Base-by-base conservation (phyloP, 2,329 filamentous ascomycete species). In the Fulvia fulva region DNA sequence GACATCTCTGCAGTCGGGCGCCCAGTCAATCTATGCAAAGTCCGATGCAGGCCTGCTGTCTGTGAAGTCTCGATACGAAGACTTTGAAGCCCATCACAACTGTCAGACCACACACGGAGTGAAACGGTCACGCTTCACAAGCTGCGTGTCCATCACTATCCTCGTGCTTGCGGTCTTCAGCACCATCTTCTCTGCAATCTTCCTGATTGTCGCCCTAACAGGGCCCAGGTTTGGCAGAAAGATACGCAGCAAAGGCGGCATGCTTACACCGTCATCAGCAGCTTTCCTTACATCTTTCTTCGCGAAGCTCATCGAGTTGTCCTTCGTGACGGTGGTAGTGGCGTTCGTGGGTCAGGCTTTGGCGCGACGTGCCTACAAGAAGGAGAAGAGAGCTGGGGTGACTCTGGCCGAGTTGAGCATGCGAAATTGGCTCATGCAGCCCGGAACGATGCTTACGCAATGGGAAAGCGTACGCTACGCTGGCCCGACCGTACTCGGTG, bases 351-450 rank as follows among this genome's bases (percentile, higher is more conserved):
- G 90, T 0, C 90, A 94, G 70, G 82, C 88, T 0, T 74, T 93
- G 16, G 90, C 84, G n/a, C 80, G 87, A 21, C 77, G 87, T 55
- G 87, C 89, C 0, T 81, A 90, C 56, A 80, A 81, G 23, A 81
- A 80, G 55, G 76, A 80, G 8, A 63, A 70, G 8, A 59, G 58
- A 2, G 51, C 77, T 2, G 89, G 89, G 1, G 81, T 92, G 58
- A 90, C 85, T 0, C 80, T 93, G 16, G 86, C 89, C 0, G 89
- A 93, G 68, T 83, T 92, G 77, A 87, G 82, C 16, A 91, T 93
- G 87, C 81, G 89, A 49, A 82, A 82, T 45, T 93, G 89, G 89
- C 61, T 80, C 5, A 73, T 77, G 19, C 74, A 78, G 52, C 72
- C 72, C 0, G 89, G 89, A 0, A 87, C 84, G 0, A 77, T 93